Evolutionary conservation across 495 filamentous ascomycete genomes (phyloP), one percentile per base, ranked within the genome.

Genomic region (Hypoxylon lienhwacheense): DNA sequence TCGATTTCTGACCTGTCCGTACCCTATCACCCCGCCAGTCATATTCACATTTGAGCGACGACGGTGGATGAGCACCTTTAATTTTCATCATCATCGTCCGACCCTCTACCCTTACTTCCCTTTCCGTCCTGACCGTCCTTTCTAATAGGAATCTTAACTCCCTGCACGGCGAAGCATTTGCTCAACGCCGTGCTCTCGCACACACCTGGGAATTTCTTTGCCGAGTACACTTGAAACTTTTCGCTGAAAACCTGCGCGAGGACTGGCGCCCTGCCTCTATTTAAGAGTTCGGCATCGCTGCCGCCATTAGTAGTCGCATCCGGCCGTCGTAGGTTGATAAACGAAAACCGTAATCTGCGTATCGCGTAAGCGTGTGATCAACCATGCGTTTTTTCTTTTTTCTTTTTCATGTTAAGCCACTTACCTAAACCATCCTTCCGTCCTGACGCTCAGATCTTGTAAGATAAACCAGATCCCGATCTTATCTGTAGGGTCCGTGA

Each of bases 141-240:
- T 6, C 91, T 77, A 33, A 96, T 96, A 0, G 91, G 91, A 12
- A 96, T 95, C 71, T 96, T 96, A 70, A 95, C 92, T n/a, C 93
- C 93, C 61, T 98, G 93, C 6, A 83, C 78, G 7, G 93, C 93
- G 71, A 98, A 98, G 61, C 83, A 87, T 67, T 95, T 96, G 77
- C 91, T 96, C 14, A 98, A 73, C n/a, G 80, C 70, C 1, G 93
- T 98, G 67, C 87, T 92, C 66, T 97, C 92, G 56, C 95, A 95
- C 1, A 98, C 93, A 50, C 93, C 93, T 0, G 93, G 92, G 77
- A 98, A 98, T 59, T 96, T 96, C 80, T 98, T 98, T 25, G 93
- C 93, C 4, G 86, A 91, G 69, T 85, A 97, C 34, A 98, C 93
- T 53, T 93, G 89, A 78, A 98, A 97, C 12, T 83, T 79, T 10